Conservation (phyloP, 2,329 filamentous ascomycete species). For the Xylariomycetidae sp. region DNA sequence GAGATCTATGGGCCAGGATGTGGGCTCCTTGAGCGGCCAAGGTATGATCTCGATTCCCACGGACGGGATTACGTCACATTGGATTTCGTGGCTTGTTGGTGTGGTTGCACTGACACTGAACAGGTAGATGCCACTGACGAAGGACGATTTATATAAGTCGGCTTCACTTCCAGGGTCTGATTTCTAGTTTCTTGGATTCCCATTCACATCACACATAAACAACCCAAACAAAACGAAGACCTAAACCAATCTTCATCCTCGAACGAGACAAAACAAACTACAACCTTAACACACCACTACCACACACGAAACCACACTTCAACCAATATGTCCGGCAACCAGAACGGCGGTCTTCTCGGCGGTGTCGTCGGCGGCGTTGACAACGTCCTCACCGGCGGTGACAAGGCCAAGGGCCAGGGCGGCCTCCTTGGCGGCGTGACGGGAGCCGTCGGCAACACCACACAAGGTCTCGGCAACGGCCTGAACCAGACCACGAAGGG, state of each 20-base stretch:
- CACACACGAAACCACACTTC: slow-evolving; percentile 10
- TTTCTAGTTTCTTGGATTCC: neutral
- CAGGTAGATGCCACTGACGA: too few species aligned
- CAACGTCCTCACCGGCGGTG: slow-evolving; percentile 29
- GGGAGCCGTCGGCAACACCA: slow-evolving; percentile 24
- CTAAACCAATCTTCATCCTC: too few species aligned
- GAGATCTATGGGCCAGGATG: slow-evolving; percentile 8
- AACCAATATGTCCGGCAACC: slow-evolving; percentile 26
- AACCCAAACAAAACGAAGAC: neutral
- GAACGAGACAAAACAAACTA: slow-evolving; percentile 1
- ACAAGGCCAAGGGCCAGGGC: slow-evolving; percentile 28
- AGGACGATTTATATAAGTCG: slow-evolving; percentile 11
- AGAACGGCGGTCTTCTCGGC: slow-evolving; percentile 28
- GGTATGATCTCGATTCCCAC: too few species aligned
- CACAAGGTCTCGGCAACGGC: slow-evolving; percentile 25
- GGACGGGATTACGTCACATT: too few species aligned
- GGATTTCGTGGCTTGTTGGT: too few species aligned
- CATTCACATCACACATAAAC: neutral
- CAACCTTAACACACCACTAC: slow-evolving; percentile 2
- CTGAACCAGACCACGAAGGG: slow-evolving; percentile 26
- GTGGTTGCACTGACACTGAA: too few species aligned
- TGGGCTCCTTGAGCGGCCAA: too few species aligned
- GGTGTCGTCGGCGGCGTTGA: slow-evolving; percentile 27
- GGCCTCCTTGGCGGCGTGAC: slow-evolving; percentile 28
- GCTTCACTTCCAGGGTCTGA: neutral